Conservation (phyloP, 768 basidiomycete species). For the Mycena metata region DNA sequence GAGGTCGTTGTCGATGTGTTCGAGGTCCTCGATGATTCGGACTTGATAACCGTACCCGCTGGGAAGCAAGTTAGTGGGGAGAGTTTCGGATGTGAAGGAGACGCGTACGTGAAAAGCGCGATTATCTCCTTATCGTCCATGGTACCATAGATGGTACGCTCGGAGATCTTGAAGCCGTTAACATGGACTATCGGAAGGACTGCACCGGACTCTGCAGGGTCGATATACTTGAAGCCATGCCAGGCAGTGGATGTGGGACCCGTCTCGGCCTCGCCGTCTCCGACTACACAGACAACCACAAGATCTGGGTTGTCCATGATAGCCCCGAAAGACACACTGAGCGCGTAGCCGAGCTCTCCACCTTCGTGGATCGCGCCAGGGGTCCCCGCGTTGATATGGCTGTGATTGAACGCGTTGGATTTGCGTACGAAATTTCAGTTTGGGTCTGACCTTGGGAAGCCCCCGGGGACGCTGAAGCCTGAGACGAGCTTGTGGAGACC, state of each 20-base stretch:
- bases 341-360: conserved; percentile 90
- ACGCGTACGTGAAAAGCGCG: conserved; percentile 75
- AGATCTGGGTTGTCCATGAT: conserved; percentile 94
- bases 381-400: conserved; percentile 85
- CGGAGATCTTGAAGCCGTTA: conserved; percentile 92
- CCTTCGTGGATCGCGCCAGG: conserved; percentile 95
- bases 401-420: conserved; percentile 37
- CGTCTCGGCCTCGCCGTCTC: conserved; percentile 90
- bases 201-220: conserved; percentile 90
- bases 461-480: conserved; percentile 84
- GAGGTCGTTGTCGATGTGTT: conserved; percentile 80
- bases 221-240: conserved; percentile 92
- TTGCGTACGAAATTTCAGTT: not conserved
- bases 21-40: conserved; percentile 79
- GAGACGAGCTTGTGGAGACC: conserved; percentile 80
- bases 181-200: conserved; percentile 92
- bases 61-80: conserved; percentile 18
- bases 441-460: conserved; percentile 77
- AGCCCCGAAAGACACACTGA: conserved; percentile 87
- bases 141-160: conserved; percentile 89
- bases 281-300: conserved; percentile 84
- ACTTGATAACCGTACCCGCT: conserved; percentile 93
- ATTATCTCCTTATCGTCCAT: conserved; percentile 91
- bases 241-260: conserved; percentile 86
- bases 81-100: not conserved